These are phyloP conservation scores for Fragilaria radians DNA, from an alignment of 108 stramenopile species.

Conservation along the genomic window DNA sequence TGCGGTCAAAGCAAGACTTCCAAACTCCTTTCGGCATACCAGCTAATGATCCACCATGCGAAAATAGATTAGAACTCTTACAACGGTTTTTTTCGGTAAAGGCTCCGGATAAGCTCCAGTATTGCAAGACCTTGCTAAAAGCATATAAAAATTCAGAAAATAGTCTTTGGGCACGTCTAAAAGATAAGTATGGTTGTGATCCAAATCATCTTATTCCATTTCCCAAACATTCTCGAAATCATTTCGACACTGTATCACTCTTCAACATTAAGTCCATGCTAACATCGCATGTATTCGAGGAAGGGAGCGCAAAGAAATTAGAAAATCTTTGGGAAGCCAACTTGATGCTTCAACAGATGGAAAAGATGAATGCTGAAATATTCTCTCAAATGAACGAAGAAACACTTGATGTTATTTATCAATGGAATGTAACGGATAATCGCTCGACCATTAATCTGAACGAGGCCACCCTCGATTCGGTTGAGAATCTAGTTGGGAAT, in stretches of 20 bases:
- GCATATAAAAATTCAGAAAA: neutral
- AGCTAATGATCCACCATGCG: constrained; percentile 18
- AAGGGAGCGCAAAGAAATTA: neutral
- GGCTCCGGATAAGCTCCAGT: constrained; percentile 27
- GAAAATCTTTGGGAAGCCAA: neutral
- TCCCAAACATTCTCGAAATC: neutral
- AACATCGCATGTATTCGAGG: neutral
- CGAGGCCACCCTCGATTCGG: no score
- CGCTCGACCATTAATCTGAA: no score
- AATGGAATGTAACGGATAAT: no score
- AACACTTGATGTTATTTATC: neutral
- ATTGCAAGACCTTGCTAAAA: constrained; percentile 31
- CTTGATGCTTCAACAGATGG: neutral
- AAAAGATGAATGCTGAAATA: neutral
- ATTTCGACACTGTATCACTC: neutral
- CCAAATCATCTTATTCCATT: constrained; percentile 38
- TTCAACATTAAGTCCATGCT: neutral
- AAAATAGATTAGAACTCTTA: constrained; percentile 7
- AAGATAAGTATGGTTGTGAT: constrained; percentile 33
- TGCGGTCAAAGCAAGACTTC: constrained; percentile 12
- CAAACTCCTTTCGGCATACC: constrained; percentile 22
- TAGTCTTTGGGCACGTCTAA: constrained; percentile 6
- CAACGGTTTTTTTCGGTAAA: constrained; percentile 37
- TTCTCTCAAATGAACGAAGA: neutral
- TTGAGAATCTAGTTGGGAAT: no score